These are phyloP conservation scores for Cercospora beticola DNA, from an alignment of 2,329 filamentous ascomycete species.

Conservation along the genomic window DNA sequence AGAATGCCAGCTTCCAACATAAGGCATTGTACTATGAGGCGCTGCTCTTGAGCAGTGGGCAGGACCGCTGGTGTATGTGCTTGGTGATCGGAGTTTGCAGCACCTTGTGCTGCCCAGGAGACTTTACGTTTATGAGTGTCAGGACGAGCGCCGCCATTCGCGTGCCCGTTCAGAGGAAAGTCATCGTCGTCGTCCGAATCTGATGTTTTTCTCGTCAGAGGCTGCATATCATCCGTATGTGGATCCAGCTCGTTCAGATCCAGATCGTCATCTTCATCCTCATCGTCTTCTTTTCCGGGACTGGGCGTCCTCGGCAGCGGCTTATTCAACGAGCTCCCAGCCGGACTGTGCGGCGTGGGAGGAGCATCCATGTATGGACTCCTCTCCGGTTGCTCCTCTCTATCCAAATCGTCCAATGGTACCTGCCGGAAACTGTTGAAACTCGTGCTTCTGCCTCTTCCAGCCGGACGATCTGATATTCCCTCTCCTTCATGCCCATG, in stretches of 20 bases:
- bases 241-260: constrained; percentile 40
- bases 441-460: constrained; percentile 27
- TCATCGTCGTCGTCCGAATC: constrained; percentile 20
- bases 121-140: constrained; percentile 20
- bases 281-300: constrained; percentile 10
- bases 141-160: constrained; percentile 17
- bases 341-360: constrained; percentile 14
- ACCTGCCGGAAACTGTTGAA: constrained; percentile 33
- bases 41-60: constrained; percentile 51
- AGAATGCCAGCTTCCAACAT: constrained; percentile 75
- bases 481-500: constrained; percentile 3
- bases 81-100: not conserved
- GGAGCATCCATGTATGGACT: constrained; percentile 27
- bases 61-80: constrained; percentile 28
- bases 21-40: constrained; percentile 69
- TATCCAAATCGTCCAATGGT: constrained; percentile 24
- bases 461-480: constrained; percentile 18
- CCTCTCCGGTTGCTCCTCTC: constrained; percentile 16
- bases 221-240: constrained; percentile 26
- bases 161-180: constrained; percentile 18
- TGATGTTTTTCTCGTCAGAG: constrained; percentile 24
- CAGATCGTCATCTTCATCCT: constrained; percentile 35
- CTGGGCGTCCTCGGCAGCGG: constrained; percentile 33
- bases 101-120: constrained; percentile 24
- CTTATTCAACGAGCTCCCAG: constrained; percentile 30